Base-by-base conservation (phyloP, 2,329 filamentous ascomycete species). In the Aspergillus niger region DNA sequence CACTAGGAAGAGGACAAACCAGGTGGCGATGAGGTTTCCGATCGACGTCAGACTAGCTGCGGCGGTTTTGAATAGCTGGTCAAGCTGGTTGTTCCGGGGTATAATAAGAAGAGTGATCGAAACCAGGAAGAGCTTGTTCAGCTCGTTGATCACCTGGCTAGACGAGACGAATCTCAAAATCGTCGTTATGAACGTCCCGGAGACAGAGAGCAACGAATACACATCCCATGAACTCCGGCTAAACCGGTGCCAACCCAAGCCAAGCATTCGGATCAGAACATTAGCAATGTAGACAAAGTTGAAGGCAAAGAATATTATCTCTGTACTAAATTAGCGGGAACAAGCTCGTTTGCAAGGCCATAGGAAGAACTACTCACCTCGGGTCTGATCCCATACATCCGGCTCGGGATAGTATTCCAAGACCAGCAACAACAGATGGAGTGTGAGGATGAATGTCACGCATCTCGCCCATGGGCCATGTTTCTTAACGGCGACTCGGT, bases 11-110 rank as follows among this genome's bases (percentile, higher is more conserved):
- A 99, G 86, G 2, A 99, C 92, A 64, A 98, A 91, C 95, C 95
- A 99, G 0, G 96, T 99, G 1, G 94, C 94, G 41, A 99, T 81
- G 47, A 99, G 82, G 72, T 97, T 99, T 60, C 90, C 86, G 67
- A 99, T 99, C 17, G 91, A 88, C 2, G 91, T 89, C 68, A 99
- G 79, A 86, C 91, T 96, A 56, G 94, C 95, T 10, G 95, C 95
- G 0, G 94, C 96, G 1, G 96, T 99, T 77, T 99, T 99, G 86
- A 99, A 99, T 0, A 99, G 86, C 74, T 99, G 95, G 73, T 99
- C 96, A 22, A 99, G 85, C 53, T 96, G 93, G 69, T 99, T 96
- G 74, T 99, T 99, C 55, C 96, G 87, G 1, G 95, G 95, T 63
- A 99, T 99, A 36, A 99, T 85, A 55, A 99, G 82, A 8, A 98